These are phyloP conservation scores for Citrus sp. DNA, from an alignment of 345 rosid genomes.

Conservation along the genomic window DNA sequence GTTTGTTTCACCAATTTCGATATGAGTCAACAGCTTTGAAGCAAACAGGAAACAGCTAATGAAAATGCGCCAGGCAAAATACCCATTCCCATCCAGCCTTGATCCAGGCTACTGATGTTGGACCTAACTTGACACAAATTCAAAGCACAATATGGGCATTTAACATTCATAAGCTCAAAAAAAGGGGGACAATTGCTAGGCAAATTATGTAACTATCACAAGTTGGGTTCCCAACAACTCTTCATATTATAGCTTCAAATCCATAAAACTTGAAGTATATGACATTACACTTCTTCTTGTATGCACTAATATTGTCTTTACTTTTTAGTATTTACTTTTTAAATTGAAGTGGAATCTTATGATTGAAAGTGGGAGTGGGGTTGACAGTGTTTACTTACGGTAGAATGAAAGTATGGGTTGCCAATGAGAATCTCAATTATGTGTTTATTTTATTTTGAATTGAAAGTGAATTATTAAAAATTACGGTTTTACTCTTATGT, in stretches of 20 bases:
- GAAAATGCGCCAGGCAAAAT: neutral
- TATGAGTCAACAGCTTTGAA: neutral
- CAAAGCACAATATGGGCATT: slow-evolving; percentile 3
- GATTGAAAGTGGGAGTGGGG: accelerated
- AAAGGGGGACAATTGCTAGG: neutral
- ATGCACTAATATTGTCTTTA: neutral
- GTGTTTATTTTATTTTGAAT: too few relatives aligned
- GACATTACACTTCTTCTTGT: neutral
- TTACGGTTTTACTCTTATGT: too few relatives aligned
- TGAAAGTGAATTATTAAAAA: too few relatives aligned
- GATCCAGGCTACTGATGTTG: slow-evolving; percentile 6
- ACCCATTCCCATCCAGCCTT: neutral
- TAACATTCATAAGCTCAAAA: neutral
- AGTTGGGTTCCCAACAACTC: neutral
- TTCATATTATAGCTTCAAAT: neutral
- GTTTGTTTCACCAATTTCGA: too few relatives aligned
- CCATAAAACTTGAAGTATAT: too few relatives aligned
- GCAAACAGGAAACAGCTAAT: neutral
- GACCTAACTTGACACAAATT: slow-evolving; percentile 1
- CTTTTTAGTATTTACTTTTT: accelerated
- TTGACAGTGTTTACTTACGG: too few relatives aligned
- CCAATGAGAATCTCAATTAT: accelerated
- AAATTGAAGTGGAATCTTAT: accelerated
- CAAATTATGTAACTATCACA: slow-evolving; percentile 1
- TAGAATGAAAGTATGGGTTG: accelerated